Percentiles rank a stretch among this genome's conserved stretches.
Evolutionary conservation across 2,329 filamentous ascomycete genomes (phyloP).

Genomic region (Bipolaris cookei): DNA sequence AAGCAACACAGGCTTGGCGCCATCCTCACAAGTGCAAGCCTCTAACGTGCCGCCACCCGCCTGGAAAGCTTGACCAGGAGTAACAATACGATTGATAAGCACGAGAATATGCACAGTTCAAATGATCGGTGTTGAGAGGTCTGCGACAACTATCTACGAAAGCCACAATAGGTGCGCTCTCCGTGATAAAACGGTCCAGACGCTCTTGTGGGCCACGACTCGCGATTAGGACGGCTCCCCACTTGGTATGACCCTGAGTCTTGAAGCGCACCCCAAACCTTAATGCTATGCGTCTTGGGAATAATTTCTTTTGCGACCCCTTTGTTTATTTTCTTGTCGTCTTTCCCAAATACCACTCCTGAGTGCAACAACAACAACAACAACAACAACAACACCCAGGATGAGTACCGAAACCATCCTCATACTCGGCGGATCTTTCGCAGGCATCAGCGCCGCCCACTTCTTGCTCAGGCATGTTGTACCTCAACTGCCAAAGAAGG

Average conservation of each 20-base stretch:
- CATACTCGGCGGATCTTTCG: slow-evolving; percentile 46
- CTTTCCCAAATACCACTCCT: slow-evolving; percentile 15
- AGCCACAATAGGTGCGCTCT: background rate
- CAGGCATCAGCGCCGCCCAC: slow-evolving; percentile 46
- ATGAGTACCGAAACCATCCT: slow-evolving; percentile 48
- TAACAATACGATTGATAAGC: slow-evolving; percentile 9
- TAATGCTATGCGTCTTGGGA: slow-evolving; percentile 18
- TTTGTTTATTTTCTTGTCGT: slow-evolving; percentile 9
- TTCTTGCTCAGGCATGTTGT: slow-evolving; percentile 46
- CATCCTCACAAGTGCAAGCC: slow-evolving; percentile 6
- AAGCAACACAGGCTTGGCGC: background rate
- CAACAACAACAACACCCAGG: slow-evolving; percentile 12
- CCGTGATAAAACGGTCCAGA: slow-evolving; percentile 1
- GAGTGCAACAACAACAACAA: background rate
- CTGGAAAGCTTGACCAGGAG: background rate
- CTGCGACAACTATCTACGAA: slow-evolving; percentile 6
- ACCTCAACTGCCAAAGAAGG: slow-evolving; percentile 44
- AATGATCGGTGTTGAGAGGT: background rate
- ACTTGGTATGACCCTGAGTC: slow-evolving; percentile 17
- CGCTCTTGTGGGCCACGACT: slow-evolving; percentile 10
- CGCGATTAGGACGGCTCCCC: slow-evolving; percentile 23
- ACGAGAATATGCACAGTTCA: slow-evolving; percentile 6
- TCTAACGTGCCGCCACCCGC: slow-evolving; percentile 2
- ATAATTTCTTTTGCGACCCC: slow-evolving; percentile 12
- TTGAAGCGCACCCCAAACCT: slow-evolving; percentile 18